phyloP scores from a whole-genome alignment of 768 basidiomycete species.

The Ephemerocybe angulata region DNA sequence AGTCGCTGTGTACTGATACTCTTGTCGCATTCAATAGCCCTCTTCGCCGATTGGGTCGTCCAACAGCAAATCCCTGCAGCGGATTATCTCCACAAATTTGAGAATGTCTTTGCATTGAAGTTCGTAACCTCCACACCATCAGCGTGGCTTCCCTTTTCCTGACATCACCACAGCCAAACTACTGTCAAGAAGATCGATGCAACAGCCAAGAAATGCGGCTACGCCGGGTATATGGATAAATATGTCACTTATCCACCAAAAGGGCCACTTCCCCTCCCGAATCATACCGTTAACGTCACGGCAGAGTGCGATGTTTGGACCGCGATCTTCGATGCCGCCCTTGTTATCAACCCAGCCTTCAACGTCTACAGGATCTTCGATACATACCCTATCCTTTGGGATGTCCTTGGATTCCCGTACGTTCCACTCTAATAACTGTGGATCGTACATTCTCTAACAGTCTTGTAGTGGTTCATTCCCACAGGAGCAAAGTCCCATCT shows the following conservation, averaged over 20 bases:
- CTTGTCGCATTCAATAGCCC: constrained; percentile 39
- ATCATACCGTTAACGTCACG: constrained; percentile 41
- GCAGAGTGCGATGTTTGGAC: constrained; percentile 67
- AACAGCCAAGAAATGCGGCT: constrained; percentile 53
- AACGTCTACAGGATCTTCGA: constrained; percentile 77
- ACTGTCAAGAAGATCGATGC: constrained; percentile 59
- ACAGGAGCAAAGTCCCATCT: constrained; percentile 58
- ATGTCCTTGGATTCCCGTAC: constrained; percentile 79
- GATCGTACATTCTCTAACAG: background rate
- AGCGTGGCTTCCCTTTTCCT: background rate
- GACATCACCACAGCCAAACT: constrained; percentile 52
- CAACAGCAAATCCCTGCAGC: constrained; percentile 71
- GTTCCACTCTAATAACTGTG: constrained; percentile 14
- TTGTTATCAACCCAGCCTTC: constrained; percentile 69
- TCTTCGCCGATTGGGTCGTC: constrained; percentile 58
- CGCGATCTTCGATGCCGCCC: constrained; percentile 58
- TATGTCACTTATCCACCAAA: constrained; percentile 66
- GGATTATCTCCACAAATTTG: constrained; percentile 68
- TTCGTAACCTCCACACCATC: constrained; percentile 26
- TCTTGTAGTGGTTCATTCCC: constrained; percentile 53
- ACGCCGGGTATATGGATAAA: constrained; percentile 56
- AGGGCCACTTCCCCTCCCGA: constrained; percentile 66
- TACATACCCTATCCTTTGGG: constrained; percentile 71
- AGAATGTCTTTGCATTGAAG: constrained; percentile 72
- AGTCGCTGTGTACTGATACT: too few species aligned